phyloP scores from a whole-genome alignment of 805 yeast genomes.

The Metschnikowia cubensis region DNA sequence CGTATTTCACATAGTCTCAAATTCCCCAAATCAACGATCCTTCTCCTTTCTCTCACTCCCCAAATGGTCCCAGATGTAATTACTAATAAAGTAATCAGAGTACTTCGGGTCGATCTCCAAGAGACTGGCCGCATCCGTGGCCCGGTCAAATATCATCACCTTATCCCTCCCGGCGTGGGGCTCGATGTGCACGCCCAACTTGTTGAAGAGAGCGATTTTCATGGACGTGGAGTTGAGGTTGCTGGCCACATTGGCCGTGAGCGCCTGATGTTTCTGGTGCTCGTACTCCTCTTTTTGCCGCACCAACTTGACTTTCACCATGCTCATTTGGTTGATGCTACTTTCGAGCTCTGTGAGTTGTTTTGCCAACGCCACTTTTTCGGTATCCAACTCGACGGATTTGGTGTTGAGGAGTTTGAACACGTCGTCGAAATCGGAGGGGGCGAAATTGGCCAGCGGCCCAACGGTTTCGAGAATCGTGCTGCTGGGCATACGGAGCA shows the following conservation, averaged over 20 bases:
- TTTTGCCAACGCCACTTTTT: conserved; percentile 50
- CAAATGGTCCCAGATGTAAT: conserved; percentile 72
- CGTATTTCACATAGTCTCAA: no score
- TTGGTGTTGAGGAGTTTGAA: conserved; percentile 26
- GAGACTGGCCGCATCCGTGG: conserved; percentile 44
- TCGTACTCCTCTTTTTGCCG: conserved; percentile 37
- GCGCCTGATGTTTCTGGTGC: conserved; percentile 24
- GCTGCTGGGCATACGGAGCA: conserved; percentile 21
- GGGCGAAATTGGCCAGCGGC: conserved; percentile 1
- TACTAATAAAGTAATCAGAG: conserved; percentile 66
- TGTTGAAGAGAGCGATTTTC: conserved; percentile 56
- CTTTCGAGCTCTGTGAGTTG: conserved; percentile 47
- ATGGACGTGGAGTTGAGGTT: conserved; percentile 45
- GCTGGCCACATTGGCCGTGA: conserved; percentile 26
- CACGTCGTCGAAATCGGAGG: conserved; percentile 18
- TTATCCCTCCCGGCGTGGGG: conserved; percentile 25
- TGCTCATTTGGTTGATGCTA: conserved; percentile 32
- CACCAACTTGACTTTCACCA: conserved; percentile 34
- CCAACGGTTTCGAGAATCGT: conserved; percentile 20
- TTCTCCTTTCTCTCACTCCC: conserved; percentile 1
- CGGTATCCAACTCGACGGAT: conserved; percentile 37
- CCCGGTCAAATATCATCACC: conserved; percentile 47
- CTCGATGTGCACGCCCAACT: conserved; percentile 54
- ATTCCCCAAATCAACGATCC: no score
- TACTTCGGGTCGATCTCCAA: conserved; percentile 52